These are phyloP conservation scores for Zea luxurians DNA, from an alignment of 176 grass and related monocot genomes.

Conservation along the genomic window DNA sequence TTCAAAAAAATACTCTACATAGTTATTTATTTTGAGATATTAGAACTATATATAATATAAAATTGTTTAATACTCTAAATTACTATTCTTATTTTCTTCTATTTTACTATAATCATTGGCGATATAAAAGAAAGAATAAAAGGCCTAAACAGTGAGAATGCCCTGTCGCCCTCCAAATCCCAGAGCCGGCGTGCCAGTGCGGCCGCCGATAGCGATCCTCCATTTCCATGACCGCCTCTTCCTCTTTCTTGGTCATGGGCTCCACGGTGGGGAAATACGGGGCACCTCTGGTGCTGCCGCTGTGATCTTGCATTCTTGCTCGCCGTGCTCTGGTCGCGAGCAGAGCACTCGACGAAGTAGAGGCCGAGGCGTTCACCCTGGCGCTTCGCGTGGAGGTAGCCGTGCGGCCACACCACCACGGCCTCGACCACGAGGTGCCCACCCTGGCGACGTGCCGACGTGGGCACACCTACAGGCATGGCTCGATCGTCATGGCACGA, in stretches of 20 bases:
- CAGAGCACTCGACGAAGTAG: conserved; percentile 67
- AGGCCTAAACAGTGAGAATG: too few species aligned
- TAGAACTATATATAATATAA: too few species aligned
- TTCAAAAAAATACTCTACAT: too few species aligned
- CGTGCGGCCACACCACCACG: conserved; percentile 59
- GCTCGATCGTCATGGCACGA: conserved; percentile 62
- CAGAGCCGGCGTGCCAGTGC: too few species aligned
- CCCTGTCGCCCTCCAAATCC: too few species aligned
- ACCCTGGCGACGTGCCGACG: conserved; percentile 62
- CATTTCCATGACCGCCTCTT: conserved; percentile 36
- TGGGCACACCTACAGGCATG: conserved; percentile 70
- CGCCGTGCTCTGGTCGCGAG: conserved; percentile 21
- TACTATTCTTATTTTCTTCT: too few species aligned
- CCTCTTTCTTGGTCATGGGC: conserved; percentile 26
- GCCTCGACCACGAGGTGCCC: conserved; percentile 82
- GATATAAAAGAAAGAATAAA: too few species aligned
- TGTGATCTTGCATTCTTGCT: neutral
- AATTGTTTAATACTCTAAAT: too few species aligned
- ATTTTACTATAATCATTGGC: too few species aligned
- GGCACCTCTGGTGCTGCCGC: neutral
- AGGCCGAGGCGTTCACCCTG: conserved; percentile 69
- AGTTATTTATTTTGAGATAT: too few species aligned
- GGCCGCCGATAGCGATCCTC: neutral
- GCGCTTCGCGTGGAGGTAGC: conserved; percentile 78
- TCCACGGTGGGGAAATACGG: conserved; percentile 29